A percentile compares a stretch with the other conserved stretches of the same genome.
Evolutionary conservation across 495 filamentous ascomycete species (phyloP).

Genomic region (Sordaria brevicollis): DNA sequence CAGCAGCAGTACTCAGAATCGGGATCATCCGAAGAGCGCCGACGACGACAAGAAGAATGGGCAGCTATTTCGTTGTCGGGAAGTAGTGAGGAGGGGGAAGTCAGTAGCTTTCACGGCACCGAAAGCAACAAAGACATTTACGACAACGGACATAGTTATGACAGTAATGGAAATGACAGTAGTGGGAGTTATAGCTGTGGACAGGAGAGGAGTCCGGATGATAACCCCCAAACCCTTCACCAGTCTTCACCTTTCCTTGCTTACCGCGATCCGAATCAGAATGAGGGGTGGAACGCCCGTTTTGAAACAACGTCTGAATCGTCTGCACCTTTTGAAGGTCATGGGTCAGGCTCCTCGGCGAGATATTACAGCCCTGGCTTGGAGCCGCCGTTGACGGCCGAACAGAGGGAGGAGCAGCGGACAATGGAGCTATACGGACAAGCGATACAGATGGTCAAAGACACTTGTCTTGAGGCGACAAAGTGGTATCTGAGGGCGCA

Average conservation of each 20-base stretch:
- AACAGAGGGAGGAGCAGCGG: background rate
- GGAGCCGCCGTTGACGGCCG: background rate
- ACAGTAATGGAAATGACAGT: too few species aligned
- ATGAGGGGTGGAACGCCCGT: background rate
- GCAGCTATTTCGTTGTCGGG: background rate
- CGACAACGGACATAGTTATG: background rate
- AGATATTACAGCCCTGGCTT: background rate
- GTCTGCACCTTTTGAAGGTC: background rate
- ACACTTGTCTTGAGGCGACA: conserved; percentile 14
- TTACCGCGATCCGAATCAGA: background rate
- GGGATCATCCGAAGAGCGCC: background rate
- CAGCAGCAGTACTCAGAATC: background rate
- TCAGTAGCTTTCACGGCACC: background rate
- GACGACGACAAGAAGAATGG: background rate
- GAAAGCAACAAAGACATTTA: too few species aligned
- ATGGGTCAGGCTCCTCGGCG: background rate
- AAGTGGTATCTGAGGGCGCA: conserved; percentile 17
- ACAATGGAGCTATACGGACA: background rate
- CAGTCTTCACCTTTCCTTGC: background rate
- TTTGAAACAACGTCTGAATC: background rate
- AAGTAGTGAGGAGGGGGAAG: background rate
- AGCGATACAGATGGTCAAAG: conserved; percentile 3
- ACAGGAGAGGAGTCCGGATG: background rate
- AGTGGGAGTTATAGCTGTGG: background rate
- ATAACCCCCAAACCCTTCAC: background rate